phyloP scores from a whole-genome alignment of 768 basidiomycete genomes.

The Panaeolus cyanescens region DNA sequence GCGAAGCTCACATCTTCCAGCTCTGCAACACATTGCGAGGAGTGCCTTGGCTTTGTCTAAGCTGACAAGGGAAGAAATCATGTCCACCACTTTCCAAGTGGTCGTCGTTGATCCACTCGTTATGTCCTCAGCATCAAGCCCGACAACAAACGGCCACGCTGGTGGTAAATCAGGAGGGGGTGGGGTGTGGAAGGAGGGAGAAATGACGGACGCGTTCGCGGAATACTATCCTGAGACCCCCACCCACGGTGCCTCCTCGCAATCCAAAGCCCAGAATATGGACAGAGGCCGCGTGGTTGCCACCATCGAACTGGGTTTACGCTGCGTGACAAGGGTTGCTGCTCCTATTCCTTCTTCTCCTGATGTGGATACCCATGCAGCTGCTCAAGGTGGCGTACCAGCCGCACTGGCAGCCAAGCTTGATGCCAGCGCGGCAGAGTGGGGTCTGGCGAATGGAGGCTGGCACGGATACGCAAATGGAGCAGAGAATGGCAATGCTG shows the following conservation, averaged over 20 bases:
- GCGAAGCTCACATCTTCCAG: constrained; percentile 53
- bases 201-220: constrained; percentile 67
- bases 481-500: neutral
- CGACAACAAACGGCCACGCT: constrained; percentile 4
- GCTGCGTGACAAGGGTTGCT: constrained; percentile 57
- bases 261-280: constrained; percentile 22
- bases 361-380: neutral
- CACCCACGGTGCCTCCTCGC: neutral
- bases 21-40: constrained; percentile 66
- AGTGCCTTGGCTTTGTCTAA: constrained; percentile 64
- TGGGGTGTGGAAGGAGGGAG: constrained; percentile 27
- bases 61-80: constrained; percentile 71
- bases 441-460: neutral
- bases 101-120: constrained; percentile 58
- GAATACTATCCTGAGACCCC: constrained; percentile 35
- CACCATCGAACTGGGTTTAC: constrained; percentile 72
- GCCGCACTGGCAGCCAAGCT: neutral
- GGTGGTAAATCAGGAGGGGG: neutral
- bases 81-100: constrained; percentile 77
- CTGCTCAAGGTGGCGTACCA: neutral
- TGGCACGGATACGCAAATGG: neutral
- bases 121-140: neutral
- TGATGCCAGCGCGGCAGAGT: neutral
- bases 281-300: constrained; percentile 58
- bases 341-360: constrained; percentile 5